These are phyloP conservation scores for Xylaria grammica DNA, from an alignment of 495 filamentous ascomycete species.

Conservation along the genomic window DNA sequence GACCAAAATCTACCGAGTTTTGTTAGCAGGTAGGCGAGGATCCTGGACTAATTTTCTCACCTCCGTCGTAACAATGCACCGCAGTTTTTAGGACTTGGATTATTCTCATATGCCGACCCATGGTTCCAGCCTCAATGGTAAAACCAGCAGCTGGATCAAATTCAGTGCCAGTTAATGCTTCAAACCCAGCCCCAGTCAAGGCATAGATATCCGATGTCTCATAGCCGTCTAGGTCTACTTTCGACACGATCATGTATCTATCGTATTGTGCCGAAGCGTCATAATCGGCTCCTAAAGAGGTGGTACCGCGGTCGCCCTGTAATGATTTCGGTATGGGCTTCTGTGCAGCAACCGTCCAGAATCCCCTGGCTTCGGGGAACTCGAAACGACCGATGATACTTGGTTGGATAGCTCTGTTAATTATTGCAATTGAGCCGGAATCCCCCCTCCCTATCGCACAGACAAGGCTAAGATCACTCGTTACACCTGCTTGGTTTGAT, in stretches of 20 bases:
- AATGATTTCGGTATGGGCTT: constrained; percentile 61
- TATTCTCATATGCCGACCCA: constrained; percentile 75
- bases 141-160: constrained; percentile 86
- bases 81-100: constrained; percentile 85
- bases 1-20: constrained; percentile 68
- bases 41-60: constrained; percentile 61
- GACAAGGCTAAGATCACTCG: constrained; percentile 71
- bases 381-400: constrained; percentile 64
- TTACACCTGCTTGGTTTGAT: constrained; percentile 47
- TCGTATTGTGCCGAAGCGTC: constrained; percentile 63
- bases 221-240: constrained; percentile 58
- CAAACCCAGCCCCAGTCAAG: constrained; percentile 65
- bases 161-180: constrained; percentile 72
- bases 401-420: constrained; percentile 77
- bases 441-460: constrained; percentile 70
- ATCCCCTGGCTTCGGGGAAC: constrained; percentile 62
- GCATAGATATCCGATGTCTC: constrained; percentile 66
- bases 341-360: constrained; percentile 69
- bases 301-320: constrained; percentile 53
- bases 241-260: constrained; percentile 72
- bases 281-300: constrained; percentile 56
- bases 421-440: constrained; percentile 71
- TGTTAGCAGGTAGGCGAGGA: constrained; percentile 36
- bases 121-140: constrained; percentile 79
- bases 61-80: constrained; percentile 83